phyloP scores from a whole-genome alignment of 2,329 filamentous ascomycete genomes.

The Clarireedia hainanense region DNA sequence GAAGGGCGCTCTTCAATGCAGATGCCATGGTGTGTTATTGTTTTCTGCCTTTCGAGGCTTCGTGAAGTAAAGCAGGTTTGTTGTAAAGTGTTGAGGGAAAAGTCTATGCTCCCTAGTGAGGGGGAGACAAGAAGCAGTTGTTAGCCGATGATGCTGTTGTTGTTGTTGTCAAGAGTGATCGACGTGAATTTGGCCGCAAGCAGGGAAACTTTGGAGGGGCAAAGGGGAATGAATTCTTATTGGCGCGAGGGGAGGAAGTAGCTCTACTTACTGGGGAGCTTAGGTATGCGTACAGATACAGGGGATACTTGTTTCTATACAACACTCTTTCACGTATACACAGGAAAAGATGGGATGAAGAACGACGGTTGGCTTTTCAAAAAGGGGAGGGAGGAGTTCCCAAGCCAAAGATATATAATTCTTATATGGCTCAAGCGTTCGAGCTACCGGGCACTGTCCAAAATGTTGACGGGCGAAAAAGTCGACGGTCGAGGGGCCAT shows the following conservation, averaged over 20 bases:
- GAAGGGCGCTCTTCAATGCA: slow-evolving; percentile 66
- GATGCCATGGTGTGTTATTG: slow-evolving; percentile 51
- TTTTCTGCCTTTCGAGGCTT: background rate
- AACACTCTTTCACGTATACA: too few species aligned
- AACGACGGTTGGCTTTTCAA: too few species aligned
- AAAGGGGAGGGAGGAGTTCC: too few species aligned
- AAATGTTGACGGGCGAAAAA: background rate
- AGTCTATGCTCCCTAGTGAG: background rate
- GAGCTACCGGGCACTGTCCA: background rate
- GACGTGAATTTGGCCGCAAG: background rate
- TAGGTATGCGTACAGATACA: too few species aligned
- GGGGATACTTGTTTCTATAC: too few species aligned
- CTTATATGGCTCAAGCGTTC: too few species aligned
- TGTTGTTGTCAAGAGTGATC: background rate
- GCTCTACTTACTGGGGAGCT: too few species aligned
- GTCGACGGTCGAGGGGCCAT: background rate
- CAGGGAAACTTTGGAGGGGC: slow-evolving; percentile 1
- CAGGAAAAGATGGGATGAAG: too few species aligned
- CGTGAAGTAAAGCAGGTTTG: background rate
- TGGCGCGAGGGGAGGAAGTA: too few species aligned
- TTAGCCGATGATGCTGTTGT: slow-evolving; percentile 3
- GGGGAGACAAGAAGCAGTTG: background rate
- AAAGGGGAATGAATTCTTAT: background rate
- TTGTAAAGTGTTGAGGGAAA: background rate
- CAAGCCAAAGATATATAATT: too few species aligned